Conservation (phyloP, 345 rosid genomes). For the Moricandia moricandioides region DNA sequence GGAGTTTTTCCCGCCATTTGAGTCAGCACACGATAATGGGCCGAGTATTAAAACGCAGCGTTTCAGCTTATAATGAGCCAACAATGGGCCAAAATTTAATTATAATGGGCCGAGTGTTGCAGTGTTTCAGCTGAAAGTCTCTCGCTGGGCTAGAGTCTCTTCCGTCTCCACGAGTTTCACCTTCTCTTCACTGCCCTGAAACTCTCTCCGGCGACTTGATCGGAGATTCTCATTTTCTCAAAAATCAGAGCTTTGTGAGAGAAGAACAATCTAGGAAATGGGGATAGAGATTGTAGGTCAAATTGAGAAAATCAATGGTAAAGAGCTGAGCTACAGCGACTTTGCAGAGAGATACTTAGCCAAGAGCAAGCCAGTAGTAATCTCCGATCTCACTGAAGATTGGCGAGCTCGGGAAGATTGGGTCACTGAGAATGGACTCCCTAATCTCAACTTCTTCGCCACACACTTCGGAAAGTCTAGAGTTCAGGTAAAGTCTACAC, state of each 20-base stretch:
- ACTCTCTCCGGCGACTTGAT: conserved; percentile 6
- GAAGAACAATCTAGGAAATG: conserved; percentile 32
- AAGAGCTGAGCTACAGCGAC: conserved; percentile 54
- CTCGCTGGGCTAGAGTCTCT: neutral
- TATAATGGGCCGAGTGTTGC: neutral
- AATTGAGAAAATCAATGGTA: conserved; percentile 66
- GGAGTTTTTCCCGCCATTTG: neutral
- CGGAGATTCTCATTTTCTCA: conserved; percentile 7
- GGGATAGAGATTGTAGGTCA: conserved; percentile 58
- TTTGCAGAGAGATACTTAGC: conserved; percentile 65
- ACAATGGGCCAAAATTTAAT: neutral
- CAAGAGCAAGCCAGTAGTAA: conserved; percentile 69
- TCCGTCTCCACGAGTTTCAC: neutral
- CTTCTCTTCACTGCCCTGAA: neutral
- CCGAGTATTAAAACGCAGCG: neutral
- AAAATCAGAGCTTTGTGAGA: neutral
- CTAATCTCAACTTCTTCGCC: conserved; percentile 61
- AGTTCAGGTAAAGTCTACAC: conserved; percentile 60
- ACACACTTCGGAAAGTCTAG: conserved; percentile 68
- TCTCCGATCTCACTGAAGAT: conserved; percentile 70
- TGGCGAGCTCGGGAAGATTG: conserved; percentile 85
- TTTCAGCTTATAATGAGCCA: neutral
- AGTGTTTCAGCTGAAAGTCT: neutral
- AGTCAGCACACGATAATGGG: neutral
- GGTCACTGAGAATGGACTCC: conserved; percentile 54